These are phyloP conservation scores for Spathaspora sp. DNA, from an alignment of 1,139 yeast species.

Conservation along the genomic window DNA sequence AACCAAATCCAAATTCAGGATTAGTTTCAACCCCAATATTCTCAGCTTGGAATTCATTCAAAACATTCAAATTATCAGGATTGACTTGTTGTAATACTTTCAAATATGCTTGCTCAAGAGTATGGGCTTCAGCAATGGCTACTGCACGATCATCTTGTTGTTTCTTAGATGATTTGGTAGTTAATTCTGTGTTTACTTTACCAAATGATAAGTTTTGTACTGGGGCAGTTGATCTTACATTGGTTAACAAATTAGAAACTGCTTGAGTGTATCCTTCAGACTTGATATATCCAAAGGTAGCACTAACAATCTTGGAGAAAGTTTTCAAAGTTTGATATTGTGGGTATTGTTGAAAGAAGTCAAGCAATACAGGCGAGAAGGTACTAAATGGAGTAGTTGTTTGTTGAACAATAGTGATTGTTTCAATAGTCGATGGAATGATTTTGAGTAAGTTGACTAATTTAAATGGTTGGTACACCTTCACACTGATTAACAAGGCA, in stretches of 20 bases:
- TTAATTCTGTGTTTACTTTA: constrained; percentile 27
- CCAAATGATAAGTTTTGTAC: constrained; percentile 68
- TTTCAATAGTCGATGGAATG: constrained; percentile 56
- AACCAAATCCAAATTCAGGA: constrained; percentile 91
- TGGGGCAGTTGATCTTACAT: constrained; percentile 55
- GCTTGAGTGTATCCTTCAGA: constrained; percentile 38
- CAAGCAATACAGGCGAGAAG: constrained; percentile 68
- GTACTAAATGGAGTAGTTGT: constrained; percentile 42
- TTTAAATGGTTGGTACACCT: constrained; percentile 72
- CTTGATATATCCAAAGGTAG: constrained; percentile 54
- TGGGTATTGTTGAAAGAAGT: constrained; percentile 64
- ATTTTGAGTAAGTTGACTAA: constrained; percentile 47
- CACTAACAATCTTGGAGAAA: constrained; percentile 56
- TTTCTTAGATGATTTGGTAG: constrained; percentile 30
- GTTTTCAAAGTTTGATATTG: constrained; percentile 45
- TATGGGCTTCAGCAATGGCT: constrained; percentile 46
- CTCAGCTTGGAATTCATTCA: constrained; percentile 47
- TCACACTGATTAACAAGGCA: constrained; percentile 55
- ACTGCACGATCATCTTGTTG: constrained; percentile 23
- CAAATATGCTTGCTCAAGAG: constrained; percentile 75
- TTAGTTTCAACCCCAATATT: constrained; percentile 47
- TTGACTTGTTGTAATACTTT: constrained; percentile 73
- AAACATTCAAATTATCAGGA: constrained; percentile 46
- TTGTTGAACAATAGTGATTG: constrained; percentile 68
- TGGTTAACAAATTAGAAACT: constrained; percentile 50